phyloP scores from a whole-genome alignment of 2,329 filamentous ascomycete species.

The Purpureocillium takamizusanense region DNA sequence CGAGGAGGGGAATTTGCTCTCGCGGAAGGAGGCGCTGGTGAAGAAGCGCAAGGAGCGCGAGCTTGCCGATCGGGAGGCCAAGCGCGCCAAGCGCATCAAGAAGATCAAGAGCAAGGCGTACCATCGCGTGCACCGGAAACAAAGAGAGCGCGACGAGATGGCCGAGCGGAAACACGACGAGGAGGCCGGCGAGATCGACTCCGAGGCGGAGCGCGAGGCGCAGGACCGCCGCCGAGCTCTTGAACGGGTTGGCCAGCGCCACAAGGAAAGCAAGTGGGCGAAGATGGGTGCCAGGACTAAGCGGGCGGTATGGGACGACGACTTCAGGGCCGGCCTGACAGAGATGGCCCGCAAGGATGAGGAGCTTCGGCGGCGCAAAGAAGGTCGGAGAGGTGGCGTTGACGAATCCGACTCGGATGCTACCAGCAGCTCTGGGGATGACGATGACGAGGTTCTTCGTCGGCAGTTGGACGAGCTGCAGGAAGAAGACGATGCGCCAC shows the following conservation, averaged over 20 bases:
- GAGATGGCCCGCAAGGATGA: slow-evolving; percentile 79
- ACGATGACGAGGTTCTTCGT: slow-evolving; percentile 42
- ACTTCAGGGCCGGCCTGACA: slow-evolving; percentile 65
- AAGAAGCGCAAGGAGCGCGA: slow-evolving; percentile 76
- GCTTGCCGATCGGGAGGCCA: slow-evolving; percentile 78
- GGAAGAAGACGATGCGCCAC: slow-evolving; percentile 40
- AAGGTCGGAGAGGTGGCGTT: slow-evolving; percentile 50
- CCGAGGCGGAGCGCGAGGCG: slow-evolving; percentile 55
- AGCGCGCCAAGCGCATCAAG: slow-evolving; percentile 85
- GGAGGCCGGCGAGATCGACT: slow-evolving; percentile 51
- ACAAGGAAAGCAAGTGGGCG: slow-evolving; percentile 86
- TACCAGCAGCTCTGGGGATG: slow-evolving; percentile 48
- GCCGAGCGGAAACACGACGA: slow-evolving; percentile 42
- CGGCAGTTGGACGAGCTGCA: slow-evolving; percentile 33
- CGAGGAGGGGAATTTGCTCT: slow-evolving; percentile 63
- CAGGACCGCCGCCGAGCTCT: slow-evolving; percentile 68
- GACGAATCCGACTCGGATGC: slow-evolving; percentile 43
- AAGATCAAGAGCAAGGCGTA: slow-evolving; percentile 99
- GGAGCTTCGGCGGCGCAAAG: slow-evolving; percentile 70
- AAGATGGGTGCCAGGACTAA: slow-evolving; percentile 74
- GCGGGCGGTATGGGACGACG: slow-evolving; percentile 79
- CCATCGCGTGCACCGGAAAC: slow-evolving; percentile 81
- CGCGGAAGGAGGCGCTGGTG: slow-evolving; percentile 59
- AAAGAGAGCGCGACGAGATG: slow-evolving; percentile 44
- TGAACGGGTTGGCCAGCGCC: slow-evolving; percentile 76